A percentile compares a stretch with the other conserved stretches of the same genome.
Conservation (phyloP, 495 filamentous ascomycete genomes). For the Platismatia glauca region DNA sequence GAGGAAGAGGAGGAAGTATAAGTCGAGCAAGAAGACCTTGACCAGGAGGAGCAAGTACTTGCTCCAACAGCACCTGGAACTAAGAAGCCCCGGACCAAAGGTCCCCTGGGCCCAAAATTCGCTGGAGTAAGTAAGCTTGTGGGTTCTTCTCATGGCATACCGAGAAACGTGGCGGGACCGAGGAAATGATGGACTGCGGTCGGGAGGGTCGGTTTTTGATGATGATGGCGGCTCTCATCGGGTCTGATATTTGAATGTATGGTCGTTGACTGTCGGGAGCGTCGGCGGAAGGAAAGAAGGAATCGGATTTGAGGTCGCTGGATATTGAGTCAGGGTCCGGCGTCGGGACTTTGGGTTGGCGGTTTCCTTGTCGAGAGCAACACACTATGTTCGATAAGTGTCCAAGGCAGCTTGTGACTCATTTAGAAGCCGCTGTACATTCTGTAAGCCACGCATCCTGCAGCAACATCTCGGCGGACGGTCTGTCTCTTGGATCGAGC, state of each 20-base stretch:
- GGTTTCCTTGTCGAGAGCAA: no score
- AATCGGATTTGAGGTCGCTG: no score
- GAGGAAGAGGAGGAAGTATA: neutral
- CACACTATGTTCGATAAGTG: no score
- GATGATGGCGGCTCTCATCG: neutral
- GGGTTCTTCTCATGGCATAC: neutral
- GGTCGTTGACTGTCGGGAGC: neutral
- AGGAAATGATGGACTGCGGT: neutral
- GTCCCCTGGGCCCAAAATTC: neutral
- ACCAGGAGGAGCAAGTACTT: neutral
- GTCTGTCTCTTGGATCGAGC: slow-evolving; percentile 10
- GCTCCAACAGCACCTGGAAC: neutral
- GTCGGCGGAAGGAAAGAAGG: neutral
- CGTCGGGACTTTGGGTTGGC: no score
- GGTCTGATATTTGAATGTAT: neutral
- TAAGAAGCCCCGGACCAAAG: neutral
- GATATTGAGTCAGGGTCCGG: neutral
- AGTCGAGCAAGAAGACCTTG: neutral
- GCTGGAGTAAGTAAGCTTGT: neutral
- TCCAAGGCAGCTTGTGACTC: no score
- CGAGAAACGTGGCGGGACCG: neutral
- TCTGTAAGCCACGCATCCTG: no score
- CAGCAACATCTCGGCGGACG: neutral
- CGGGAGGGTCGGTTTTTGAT: neutral
- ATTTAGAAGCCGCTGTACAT: no score